phyloP scores from a whole-genome alignment of 2,329 filamentous ascomycete species.

The Neopestalotiopsis sp. region DNA sequence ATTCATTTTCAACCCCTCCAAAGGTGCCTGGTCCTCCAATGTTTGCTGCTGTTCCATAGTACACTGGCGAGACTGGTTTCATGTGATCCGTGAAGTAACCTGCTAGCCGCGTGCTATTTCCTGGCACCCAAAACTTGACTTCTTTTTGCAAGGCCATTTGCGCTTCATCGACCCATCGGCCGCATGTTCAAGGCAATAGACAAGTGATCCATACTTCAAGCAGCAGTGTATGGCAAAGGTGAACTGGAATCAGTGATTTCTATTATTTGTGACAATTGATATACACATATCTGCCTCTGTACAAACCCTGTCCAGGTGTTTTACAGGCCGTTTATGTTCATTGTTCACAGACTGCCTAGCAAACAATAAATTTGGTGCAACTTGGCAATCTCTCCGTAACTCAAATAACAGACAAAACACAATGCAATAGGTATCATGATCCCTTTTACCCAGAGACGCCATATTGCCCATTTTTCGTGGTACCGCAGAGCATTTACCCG shows the following conservation, averaged over 20 bases:
- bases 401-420: background rate
- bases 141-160: too few relatives aligned
- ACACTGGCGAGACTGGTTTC: background rate
- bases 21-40: background rate
- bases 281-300: too few relatives aligned
- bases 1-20: slow-evolving; percentile 12
- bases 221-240: too few relatives aligned
- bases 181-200: too few relatives aligned
- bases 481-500: too few relatives aligned
- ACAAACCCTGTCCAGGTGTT: too few relatives aligned
- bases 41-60: background rate
- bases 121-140: too few relatives aligned
- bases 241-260: too few relatives aligned
- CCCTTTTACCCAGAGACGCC: background rate
- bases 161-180: too few relatives aligned
- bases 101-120: too few relatives aligned
- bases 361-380: background rate
- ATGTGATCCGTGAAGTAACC: background rate
- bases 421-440: background rate
- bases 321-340: background rate
- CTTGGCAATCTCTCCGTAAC: background rate
- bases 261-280: too few relatives aligned
- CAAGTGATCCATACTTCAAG: too few relatives aligned
- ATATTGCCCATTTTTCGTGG: background rate
- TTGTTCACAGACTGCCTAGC: background rate